Evolutionary conservation across 306 rosid genomes (phyloP), one percentile per base, ranked within the genome.

Genomic region (Begonia loranthoides): DNA sequence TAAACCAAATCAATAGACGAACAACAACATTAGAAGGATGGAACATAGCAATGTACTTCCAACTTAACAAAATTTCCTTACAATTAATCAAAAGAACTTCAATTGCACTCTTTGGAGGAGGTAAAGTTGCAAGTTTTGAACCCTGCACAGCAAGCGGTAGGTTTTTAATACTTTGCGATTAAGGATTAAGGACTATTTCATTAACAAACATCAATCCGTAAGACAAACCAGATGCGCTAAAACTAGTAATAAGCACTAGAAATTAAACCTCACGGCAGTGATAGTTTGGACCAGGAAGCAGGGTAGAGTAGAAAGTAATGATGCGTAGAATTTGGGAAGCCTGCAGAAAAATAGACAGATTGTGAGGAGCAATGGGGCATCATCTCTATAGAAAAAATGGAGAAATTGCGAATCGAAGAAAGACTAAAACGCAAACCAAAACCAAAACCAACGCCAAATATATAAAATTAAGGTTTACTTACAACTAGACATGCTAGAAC

Each of bases 271-370:
- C 94, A 10, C 93, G 94, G 54, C 99, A 92, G 62, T 92, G 99
- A 65, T 92, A 92, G 71, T 92, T 92, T 51, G 99, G 99, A 69
- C 99, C 99, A 9, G 99, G 99, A 76, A 92, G 99, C 65, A 86
- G 99, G n/a, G 99, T 92, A 2, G 94, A 70, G 78, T 92, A 92
- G 75, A 92, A 92, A 50, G 99, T 86, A 56, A 80, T 45, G 52
- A 92, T 79, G 11, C 99, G 92, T 36, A 92, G 96, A 69, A 72
- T 46, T 57, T 92, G 99, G 72, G 81, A 79, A 69, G 69, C 83
- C 99, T 92, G 79, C 60, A 64, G 59, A 41, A 61, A 59, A 70
- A 43, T 24, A 44, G 12, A 65, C 57, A 13, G 14, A 34, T 60
- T 10, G 22, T 75, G 17, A 62, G 56, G 56, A 28, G 6, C 1